A percentile compares a stretch with the other conserved stretches of the same genome.
These are phyloP conservation scores for Escovopsis sp. DNA, from an alignment of 2,329 filamentous ascomycete species.

Conservation along the genomic window DNA sequence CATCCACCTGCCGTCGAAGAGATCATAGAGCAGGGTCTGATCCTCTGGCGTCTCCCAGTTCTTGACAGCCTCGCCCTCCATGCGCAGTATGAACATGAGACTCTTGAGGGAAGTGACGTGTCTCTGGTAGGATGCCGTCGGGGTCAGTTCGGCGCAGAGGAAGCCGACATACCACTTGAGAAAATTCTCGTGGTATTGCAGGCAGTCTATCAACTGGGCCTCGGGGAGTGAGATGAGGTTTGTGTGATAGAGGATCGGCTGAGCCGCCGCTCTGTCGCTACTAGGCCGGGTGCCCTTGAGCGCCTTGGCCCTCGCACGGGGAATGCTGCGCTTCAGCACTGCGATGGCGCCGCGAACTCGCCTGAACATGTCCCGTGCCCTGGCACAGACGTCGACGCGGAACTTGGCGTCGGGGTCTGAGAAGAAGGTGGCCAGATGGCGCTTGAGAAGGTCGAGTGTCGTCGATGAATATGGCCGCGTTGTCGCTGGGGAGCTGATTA, in stretches of 20 bases:
- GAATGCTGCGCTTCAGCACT: slow-evolving; percentile 32
- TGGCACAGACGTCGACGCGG: slow-evolving; percentile 62
- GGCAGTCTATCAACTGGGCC: slow-evolving; percentile 20
- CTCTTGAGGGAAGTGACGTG: slow-evolving; percentile 70
- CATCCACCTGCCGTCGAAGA: slow-evolving; percentile 35
- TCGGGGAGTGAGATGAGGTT: slow-evolving; percentile 25
- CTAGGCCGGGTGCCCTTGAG: slow-evolving; percentile 15
- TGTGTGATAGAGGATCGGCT: slow-evolving; percentile 21
- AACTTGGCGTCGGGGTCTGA: slow-evolving; percentile 78
- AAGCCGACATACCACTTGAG: slow-evolving; percentile 62
- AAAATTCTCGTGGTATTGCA: slow-evolving; percentile 45
- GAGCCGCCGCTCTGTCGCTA: slow-evolving; percentile 6
- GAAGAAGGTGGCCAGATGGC: slow-evolving; percentile 55
- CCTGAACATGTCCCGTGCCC: slow-evolving; percentile 61
- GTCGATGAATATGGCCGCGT: slow-evolving; percentile 54
- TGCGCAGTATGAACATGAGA: slow-evolving; percentile 48
- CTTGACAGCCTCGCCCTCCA: slow-evolving; percentile 43
- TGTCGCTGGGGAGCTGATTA: slow-evolving; percentile 60
- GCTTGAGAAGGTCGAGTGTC: slow-evolving; percentile 46
- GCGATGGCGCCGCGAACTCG: slow-evolving; percentile 54
- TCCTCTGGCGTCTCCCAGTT: slow-evolving; percentile 24
- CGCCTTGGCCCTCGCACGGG: slow-evolving; percentile 18
- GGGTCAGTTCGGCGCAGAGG: slow-evolving; percentile 55
- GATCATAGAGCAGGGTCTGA: slow-evolving; percentile 24
- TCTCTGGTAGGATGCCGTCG: slow-evolving; percentile 77